Evolutionary conservation across 495 filamentous ascomycete species (phyloP).

Genomic region (Penicillium lagena): DNA sequence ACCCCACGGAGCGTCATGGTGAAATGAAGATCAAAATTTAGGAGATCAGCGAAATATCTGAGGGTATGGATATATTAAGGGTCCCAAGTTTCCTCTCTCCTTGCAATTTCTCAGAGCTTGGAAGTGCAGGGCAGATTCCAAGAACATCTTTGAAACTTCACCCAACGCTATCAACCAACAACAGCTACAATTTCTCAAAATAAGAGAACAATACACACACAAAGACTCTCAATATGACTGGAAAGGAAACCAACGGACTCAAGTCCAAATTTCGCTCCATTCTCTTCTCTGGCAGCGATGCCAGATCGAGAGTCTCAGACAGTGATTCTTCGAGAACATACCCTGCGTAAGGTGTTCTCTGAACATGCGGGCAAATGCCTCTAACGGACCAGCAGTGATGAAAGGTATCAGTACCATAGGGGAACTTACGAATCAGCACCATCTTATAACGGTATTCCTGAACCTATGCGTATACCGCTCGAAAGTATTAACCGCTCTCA

Average conservation of each 20-base stretch:
- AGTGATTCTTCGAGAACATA: conserved; percentile 9
- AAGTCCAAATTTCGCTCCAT: conserved; percentile 10
- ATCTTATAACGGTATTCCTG: conserved; percentile 13
- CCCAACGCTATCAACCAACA: no score
- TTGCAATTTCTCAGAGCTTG: no score
- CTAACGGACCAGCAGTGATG: conserved; percentile 6
- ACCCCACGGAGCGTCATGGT: no score
- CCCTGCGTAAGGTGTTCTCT: conserved; percentile 12
- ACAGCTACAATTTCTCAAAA: no score
- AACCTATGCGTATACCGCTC: conserved; percentile 1
- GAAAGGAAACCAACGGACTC: conserved; percentile 4
- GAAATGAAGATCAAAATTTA: no score
- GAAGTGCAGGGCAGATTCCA: no score
- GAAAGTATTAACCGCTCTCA: conserved; percentile 9
- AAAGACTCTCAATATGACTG: conserved; percentile 1
- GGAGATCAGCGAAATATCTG: no score
- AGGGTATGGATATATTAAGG: no score
- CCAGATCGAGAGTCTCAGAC: conserved; percentile 6
- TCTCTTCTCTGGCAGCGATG: conserved; percentile 3
- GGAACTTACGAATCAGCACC: conserved; percentile 1
- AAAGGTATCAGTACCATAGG: not conserved
- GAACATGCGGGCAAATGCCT: conserved; percentile 2
- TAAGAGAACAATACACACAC: not conserved
- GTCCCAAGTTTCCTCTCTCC: no score
- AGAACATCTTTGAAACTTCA: no score